These are phyloP conservation scores for Malus domestica DNA, from an alignment of 306 rosid species.

Conservation along the genomic window ASM211411v1 NC_041803.1:43275501-43276000, in stretches of 20 bases:
- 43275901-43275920: constrained; percentile 49
- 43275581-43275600: constrained; percentile 71
- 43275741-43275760: constrained; percentile 63
- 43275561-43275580: constrained; percentile 79
- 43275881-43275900: constrained; percentile 41
- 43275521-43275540: constrained; percentile 59
- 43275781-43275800: constrained; percentile 73
- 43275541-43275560: constrained; percentile 65
- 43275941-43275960: constrained; percentile 84
- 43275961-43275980: constrained; percentile 43
- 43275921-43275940: constrained; percentile 64
- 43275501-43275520: constrained; percentile 53
- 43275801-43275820: constrained; percentile 60
- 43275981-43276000: constrained; percentile 46
- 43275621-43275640: constrained; percentile 52
- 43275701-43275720: constrained; percentile 48
- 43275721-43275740: constrained; percentile 58
- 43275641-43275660: constrained; percentile 52
- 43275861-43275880: constrained; percentile 81
- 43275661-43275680: constrained; percentile 69
- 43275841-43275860: constrained; percentile 85
- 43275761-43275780: constrained; percentile 72
- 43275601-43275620: constrained; percentile 43
- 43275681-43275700: constrained; percentile 62
- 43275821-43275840: constrained; percentile 65